These are phyloP conservation scores for Pyricularia grisea DNA, from an alignment of 2,329 filamentous ascomycete species.

Conservation along the genomic window DNA sequence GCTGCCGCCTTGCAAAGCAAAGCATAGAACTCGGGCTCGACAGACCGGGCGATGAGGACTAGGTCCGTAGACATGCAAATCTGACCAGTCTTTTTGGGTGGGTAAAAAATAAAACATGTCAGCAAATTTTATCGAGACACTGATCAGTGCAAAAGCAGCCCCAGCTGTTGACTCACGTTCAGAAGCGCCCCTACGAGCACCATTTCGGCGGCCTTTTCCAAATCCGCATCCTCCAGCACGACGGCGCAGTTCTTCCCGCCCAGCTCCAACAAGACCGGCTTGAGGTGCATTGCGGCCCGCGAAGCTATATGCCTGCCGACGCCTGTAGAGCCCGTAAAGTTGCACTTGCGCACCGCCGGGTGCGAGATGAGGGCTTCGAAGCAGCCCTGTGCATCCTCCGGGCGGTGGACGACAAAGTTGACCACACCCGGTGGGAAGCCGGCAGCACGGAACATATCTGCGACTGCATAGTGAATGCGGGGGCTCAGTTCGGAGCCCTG, in stretches of 20 bases:
- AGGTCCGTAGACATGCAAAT: conserved; percentile 25
- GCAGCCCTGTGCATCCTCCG: conserved; percentile 22
- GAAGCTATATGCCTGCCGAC: no score
- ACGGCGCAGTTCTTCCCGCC: conserved; percentile 14
- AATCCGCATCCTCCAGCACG: conserved; percentile 33
- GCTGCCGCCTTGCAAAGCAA: conserved; percentile 9
- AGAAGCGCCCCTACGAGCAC: neutral
- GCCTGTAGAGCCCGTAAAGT: conserved; percentile 32
- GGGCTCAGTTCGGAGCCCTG: conserved; percentile 23
- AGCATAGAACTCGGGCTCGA: conserved; percentile 5
- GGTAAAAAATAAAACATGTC: neutral
- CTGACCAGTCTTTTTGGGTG: conserved; percentile 19
- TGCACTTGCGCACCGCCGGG: conserved; percentile 26
- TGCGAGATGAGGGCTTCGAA: conserved; percentile 26
- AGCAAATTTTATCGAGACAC: neutral
- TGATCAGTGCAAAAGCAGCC: no score
- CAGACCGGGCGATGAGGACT: conserved; percentile 16
- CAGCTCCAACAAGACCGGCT: no score
- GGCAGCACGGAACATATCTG: conserved; percentile 25
- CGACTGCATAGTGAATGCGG: conserved; percentile 20
- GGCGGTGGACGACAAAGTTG: conserved; percentile 25
- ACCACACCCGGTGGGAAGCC: conserved; percentile 30
- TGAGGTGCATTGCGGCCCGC: no score
- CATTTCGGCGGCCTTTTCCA: conserved; percentile 25
- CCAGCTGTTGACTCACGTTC: neutral